Percentiles rank a stretch among this genome's conserved stretches.
Conservation (phyloP, 2,329 filamentous ascomycete genomes). For the Teratosphaeria pseudoeucalypti region DNA sequence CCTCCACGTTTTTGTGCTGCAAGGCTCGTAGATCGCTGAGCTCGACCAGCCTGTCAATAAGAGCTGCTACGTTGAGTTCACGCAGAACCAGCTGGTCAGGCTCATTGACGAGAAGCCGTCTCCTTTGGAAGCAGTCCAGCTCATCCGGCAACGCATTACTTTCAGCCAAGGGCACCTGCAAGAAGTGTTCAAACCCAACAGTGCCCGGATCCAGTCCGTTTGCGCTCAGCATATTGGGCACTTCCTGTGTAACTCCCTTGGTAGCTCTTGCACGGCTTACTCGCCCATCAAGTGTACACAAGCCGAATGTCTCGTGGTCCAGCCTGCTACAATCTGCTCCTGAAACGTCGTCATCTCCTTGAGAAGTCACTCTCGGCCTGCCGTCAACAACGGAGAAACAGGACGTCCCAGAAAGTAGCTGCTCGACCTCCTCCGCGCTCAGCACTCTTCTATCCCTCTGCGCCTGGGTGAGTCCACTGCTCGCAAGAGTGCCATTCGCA, state of each 20-base stretch:
- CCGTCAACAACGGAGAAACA: constrained; percentile 13
- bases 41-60: constrained; percentile 16
- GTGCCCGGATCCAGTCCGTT: constrained; percentile 38
- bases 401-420: constrained; percentile 21
- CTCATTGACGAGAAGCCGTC: constrained; percentile 9
- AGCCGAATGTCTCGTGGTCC: background rate
- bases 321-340: background rate
- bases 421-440: constrained; percentile 11
- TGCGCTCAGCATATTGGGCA: constrained; percentile 39
- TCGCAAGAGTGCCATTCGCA: background rate
- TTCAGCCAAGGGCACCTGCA: constrained; percentile 37
- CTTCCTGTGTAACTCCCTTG: constrained; percentile 24
- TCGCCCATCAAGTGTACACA: background rate
- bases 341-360: background rate
- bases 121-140: constrained; percentile 6
- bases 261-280: background rate
- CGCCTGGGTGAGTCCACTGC: background rate
- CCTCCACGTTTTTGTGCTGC: background rate
- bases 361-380: background rate
- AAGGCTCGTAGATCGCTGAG: constrained; percentile 9
- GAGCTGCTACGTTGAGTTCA: constrained; percentile 8
- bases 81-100: constrained; percentile 18
- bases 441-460: constrained; percentile 5
- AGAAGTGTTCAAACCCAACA: constrained; percentile 37
- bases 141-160: constrained; percentile 10